phyloP scores from a whole-genome alignment of 176 grass and related monocot genomes.

The Oryza meridionalis region DNA sequence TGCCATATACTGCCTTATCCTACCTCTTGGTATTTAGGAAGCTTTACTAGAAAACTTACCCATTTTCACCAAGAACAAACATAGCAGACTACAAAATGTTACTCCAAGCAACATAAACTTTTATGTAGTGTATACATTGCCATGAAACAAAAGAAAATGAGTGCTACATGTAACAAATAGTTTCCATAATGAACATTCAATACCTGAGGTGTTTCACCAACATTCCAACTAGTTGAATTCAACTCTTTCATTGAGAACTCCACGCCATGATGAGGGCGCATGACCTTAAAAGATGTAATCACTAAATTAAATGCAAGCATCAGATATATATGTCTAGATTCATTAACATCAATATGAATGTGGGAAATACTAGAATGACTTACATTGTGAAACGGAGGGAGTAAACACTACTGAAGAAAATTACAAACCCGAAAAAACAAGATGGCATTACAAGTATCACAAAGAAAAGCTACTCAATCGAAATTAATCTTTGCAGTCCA shows the following conservation, averaged over 20 bases:
- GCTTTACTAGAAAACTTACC: neutral
- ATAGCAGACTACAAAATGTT: neutral
- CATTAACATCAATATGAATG: no score
- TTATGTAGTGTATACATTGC: neutral
- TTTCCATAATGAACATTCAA: neutral
- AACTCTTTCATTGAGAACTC: conserved; percentile 63
- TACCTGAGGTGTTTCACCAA: conserved; percentile 65
- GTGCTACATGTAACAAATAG: neutral
- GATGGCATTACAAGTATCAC: neutral
- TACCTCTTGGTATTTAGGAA: neutral
- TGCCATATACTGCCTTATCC: neutral
- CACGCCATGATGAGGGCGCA: conserved; percentile 57
- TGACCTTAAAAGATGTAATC: conserved; percentile 38
- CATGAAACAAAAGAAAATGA: conserved; percentile 11
- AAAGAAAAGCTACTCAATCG: conserved; percentile 6
- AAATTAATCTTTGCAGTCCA: neutral
- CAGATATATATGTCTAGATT: no score
- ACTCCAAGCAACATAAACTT: neutral
- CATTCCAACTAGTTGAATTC: conserved; percentile 65
- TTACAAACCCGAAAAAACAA: neutral
- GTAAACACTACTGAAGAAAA: neutral
- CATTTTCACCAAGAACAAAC: conserved; percentile 18
- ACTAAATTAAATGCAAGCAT: neutral
- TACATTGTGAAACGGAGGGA: no score
- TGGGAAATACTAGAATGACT: no score